Base-by-base conservation (phyloP, 2,329 filamentous ascomycete species). In the Fusarium camptoceras region DNA sequence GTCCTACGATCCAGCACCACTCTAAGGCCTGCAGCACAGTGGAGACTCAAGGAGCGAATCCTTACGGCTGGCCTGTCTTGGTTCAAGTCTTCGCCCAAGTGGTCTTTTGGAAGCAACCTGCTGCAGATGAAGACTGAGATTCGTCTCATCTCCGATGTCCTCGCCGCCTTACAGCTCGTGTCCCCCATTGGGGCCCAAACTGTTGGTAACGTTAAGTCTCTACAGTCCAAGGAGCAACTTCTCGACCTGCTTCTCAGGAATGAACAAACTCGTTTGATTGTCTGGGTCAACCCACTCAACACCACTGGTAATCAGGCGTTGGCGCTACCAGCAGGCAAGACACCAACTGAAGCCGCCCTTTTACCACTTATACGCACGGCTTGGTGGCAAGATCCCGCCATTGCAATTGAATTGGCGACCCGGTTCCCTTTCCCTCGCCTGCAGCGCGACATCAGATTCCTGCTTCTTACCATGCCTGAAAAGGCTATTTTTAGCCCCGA, bases 41-140 rank as follows among this genome's bases (percentile, higher is more conserved):
- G 92, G 90, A 89, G 91, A 63, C 83, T 98, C 39, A 98, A 97
- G 78, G 94, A 98, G 76, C 90, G 93, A 71, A 91, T 97, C 54
- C 80, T 99, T 39, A 94, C 94, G 8, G 94, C 94, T 30, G 94
- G 89, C 16, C 83, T 99, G 31, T 89, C 87, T 66, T 99, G 97
- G 97, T 99, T 99, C 80, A 88, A 86, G 41, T 88, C 90, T 71
- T 84, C 93, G 8, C 93, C 94, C 16, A 89, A 90, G 71, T 99
- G 96, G 95, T 97, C 96, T 0, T 98, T 96, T 80, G 96, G 96
- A 59, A 96, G 95, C 74, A 99, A 98, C 77, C 88, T 93, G 50
- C 83, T 99, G 18, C 96, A 99, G 78, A 85, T 98, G 54, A 98
- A 97, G 83, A 95, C 97, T 0, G 96, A 99, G 80, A 89, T 94